Base-by-base conservation (phyloP, 495 filamentous ascomycete genomes). In the Chlorociboria aeruginascens region DNA sequence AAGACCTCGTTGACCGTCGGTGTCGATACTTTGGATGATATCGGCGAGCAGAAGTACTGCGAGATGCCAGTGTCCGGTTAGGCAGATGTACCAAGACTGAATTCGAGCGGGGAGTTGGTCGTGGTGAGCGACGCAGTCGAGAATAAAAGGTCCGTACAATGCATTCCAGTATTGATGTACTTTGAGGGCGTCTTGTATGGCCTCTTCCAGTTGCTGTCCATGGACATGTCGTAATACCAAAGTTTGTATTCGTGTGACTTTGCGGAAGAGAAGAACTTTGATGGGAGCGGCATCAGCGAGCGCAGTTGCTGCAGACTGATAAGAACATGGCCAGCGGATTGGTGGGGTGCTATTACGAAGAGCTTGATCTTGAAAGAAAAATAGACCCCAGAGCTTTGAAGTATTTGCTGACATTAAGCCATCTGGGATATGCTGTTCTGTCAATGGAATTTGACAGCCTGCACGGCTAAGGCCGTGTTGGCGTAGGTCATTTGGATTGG, bases 261-360 rank as follows among this genome's bases (percentile, higher is more conserved):
- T 62, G 10, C 70, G 68, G 40, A 69, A 73, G 12, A 73, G 61
- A 4, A 73, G 54, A 3, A 73, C 68, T 44, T 73, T 73, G 49
- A 73, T 60, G 3, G 68, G 67, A 3, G 68, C 67, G 4, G 67
- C 68, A 46, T 68, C 66, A 38, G 61, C 61, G 8, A 73, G 52
- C 9, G 64, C 46, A 2, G 58, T 53, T 3, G 66, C 59, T 20
- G 70, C 68, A 12, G 57, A 49, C 44, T 70, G 61, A 46, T 69
- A 64, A 7, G 64, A 61, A 46, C 68, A 73, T 8, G 69, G 70
- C 69, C 69, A 73, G 16, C 59, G 52, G 3, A 44, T 25, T 25
- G 48, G 32, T 39, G 32, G 25, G 38, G 20, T 40, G 16, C 17
- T 50, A 7, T 11, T 9, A 37, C 7, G 38, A 14, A 20, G 13